These are phyloP conservation scores for Backusella australiensis DNA, from an alignment of 192 early-diverging fungal species.

Conservation along the genomic window DNA sequence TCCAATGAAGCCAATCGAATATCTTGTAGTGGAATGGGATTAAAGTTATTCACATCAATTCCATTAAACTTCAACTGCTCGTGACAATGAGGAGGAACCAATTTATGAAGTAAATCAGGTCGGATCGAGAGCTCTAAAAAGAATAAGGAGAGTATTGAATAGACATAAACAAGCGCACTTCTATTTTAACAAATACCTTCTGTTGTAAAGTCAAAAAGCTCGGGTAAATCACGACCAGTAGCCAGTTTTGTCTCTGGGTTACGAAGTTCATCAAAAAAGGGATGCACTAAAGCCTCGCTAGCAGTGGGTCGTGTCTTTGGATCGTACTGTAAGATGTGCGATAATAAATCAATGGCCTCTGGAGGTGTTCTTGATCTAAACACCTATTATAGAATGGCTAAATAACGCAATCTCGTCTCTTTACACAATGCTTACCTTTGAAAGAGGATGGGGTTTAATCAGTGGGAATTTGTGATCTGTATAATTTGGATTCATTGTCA, in stretches of 20 bases:
- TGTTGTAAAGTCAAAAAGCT: conserved; percentile 84
- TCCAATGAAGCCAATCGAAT: conserved; percentile 48
- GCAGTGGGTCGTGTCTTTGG: conserved; percentile 78
- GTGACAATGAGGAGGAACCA: conserved; percentile 82
- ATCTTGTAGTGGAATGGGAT: conserved; percentile 45
- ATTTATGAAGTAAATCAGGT: conserved; percentile 69
- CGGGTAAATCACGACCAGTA: conserved; percentile 78
- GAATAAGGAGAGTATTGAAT: neutral
- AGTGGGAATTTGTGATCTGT: conserved; percentile 97
- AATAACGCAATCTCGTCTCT: neutral
- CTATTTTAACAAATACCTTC: conserved; percentile 40
- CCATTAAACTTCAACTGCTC: conserved; percentile 52
- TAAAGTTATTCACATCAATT: conserved; percentile 72
- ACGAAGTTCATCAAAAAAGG: conserved; percentile 95
- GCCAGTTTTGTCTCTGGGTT: conserved; percentile 73
- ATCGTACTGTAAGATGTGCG: conserved; percentile 86
- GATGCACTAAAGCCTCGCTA: conserved; percentile 86
- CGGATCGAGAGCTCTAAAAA: conserved; percentile 77
- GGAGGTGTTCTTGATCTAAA: conserved; percentile 82
- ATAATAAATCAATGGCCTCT: conserved; percentile 83
- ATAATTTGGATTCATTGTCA: conserved; percentile 96
- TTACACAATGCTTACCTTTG: conserved; percentile 48
- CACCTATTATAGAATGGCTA: conserved; percentile 43
- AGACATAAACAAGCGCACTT: too few relatives aligned
- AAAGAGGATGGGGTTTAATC: conserved; percentile 89